Conservation (phyloP, 805 yeast genomes). For the Barnettozyma siamensis region DNA sequence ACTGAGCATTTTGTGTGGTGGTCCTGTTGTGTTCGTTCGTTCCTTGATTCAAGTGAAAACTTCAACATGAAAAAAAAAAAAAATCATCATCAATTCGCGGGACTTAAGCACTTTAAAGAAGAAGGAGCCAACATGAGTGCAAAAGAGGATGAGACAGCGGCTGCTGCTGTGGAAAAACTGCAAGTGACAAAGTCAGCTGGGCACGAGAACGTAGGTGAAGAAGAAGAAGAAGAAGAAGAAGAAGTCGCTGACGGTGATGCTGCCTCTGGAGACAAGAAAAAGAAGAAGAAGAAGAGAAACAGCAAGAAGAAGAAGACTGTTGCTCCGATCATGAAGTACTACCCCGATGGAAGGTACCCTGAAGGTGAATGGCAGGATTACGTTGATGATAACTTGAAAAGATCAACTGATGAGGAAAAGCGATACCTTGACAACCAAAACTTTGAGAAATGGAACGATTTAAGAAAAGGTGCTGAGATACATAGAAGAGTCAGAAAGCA, state of each 20-base stretch:
- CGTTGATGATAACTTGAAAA: constrained; percentile 52
- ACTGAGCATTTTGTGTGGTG: background rate
- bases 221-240: constrained; percentile 14
- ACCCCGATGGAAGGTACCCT: constrained; percentile 70
- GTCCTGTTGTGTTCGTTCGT: too few species aligned
- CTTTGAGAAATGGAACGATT: constrained; percentile 68
- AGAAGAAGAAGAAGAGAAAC: constrained; percentile 55
- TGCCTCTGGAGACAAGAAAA: constrained; percentile 24
- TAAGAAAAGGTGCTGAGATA: constrained; percentile 93
- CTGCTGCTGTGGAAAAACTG: background rate
- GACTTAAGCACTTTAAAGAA: too few species aligned
- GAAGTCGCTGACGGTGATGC: constrained; percentile 20
- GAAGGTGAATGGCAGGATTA: constrained; percentile 87
- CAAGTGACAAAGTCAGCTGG: too few species aligned
- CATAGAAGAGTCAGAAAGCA: constrained; percentile 87
- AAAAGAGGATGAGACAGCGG: background rate
- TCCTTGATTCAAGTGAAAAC: background rate
- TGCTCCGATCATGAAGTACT: constrained; percentile 59
- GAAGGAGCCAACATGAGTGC: background rate
- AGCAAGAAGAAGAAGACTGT: constrained; percentile 49
- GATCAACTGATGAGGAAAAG: constrained; percentile 84
- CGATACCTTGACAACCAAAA: constrained; percentile 66
- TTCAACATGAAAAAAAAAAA: background rate
- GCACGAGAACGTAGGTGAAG: constrained; percentile 9
- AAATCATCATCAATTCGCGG: background rate